Evolutionary conservation across 1,284 basidiomycete species (phyloP).

Genomic region (Boletus semigastroideus): DNA sequence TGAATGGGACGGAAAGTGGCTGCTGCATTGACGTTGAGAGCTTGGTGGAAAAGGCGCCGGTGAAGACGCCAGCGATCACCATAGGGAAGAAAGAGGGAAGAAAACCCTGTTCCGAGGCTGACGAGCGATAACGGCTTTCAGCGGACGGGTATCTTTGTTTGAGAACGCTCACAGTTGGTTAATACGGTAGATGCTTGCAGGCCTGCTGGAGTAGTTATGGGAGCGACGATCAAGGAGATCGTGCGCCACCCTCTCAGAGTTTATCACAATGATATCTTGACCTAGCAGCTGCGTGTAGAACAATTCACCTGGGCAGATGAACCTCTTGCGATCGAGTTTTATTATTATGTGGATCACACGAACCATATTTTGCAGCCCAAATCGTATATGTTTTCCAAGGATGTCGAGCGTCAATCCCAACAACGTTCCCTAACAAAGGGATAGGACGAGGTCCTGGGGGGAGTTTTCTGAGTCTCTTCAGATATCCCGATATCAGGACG

Average conservation of each 20-base stretch:
- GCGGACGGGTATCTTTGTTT: not conserved
- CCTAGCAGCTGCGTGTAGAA: slow-evolving; percentile 10
- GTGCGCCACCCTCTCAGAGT: slow-evolving; percentile 12
- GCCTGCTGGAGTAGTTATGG: slow-evolving; percentile 12
- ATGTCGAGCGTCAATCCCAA: not conserved
- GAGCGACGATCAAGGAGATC: slow-evolving; percentile 11
- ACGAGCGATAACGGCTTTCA: not conserved
- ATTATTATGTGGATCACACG: not conserved
- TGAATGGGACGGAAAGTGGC: slow-evolving; percentile 10
- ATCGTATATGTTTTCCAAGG: not conserved
- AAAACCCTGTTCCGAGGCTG: slow-evolving; percentile 8
- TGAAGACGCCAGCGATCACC: slow-evolving; percentile 8
- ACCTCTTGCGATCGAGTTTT: not conserved
- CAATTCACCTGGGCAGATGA: slow-evolving; percentile 1
- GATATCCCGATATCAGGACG: not conserved
- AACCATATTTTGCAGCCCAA: not conserved
- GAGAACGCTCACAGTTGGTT: slow-evolving; percentile 6
- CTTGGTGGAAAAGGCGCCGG: not conserved
- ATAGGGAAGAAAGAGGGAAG: not conserved
- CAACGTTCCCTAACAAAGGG: not conserved
- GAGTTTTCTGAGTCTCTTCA: not conserved
- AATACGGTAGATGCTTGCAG: slow-evolving; percentile 1
- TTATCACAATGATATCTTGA: slow-evolving; percentile 13
- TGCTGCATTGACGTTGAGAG: slow-evolving; percentile 11
- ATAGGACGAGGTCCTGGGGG: not conserved